Evolutionary conservation across 2,329 filamentous ascomycete species (phyloP).

Genomic region (Ophiostoma angusticollis): DNA sequence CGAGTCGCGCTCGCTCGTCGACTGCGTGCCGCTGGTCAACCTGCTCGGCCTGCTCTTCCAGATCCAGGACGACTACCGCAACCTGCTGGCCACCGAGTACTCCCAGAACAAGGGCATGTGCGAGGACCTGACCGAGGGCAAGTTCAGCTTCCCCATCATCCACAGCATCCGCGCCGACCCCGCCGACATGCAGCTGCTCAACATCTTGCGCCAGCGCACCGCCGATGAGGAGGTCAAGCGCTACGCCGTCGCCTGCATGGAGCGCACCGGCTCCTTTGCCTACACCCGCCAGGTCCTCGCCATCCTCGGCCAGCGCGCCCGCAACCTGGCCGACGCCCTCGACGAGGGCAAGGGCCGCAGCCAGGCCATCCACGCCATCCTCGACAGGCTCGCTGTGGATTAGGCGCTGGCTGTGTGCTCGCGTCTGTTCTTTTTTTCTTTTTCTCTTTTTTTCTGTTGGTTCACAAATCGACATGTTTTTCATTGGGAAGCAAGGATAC

Average conservation of each 20-base stretch:
- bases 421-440: background rate
- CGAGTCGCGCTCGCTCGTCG: conserved; percentile 42
- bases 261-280: conserved; percentile 75
- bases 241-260: conserved; percentile 87
- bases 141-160: conserved; percentile 93
- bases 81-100: conserved; percentile 64
- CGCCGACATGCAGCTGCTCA: conserved; percentile 66
- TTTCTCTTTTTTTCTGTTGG: background rate
- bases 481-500: too few species aligned
- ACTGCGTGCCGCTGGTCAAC: conserved; percentile 77
- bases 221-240: conserved; percentile 76
- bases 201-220: conserved; percentile 85
- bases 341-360: conserved; percentile 47
- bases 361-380: conserved; percentile 48
- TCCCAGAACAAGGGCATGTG: conserved; percentile 83
- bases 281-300: conserved; percentile 61
- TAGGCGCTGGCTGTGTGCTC: background rate
- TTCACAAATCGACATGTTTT: background rate
- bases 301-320: conserved; percentile 51
- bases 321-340: conserved; percentile 48
- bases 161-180: conserved; percentile 76
- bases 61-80: conserved; percentile 88
- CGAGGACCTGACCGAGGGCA: conserved; percentile 92
- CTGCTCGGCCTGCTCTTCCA: conserved; percentile 78
- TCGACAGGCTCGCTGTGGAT: conserved; percentile 49